phyloP scores from a whole-genome alignment of 352 stramenopile species.

The Pythium vanterpoolii region DNA sequence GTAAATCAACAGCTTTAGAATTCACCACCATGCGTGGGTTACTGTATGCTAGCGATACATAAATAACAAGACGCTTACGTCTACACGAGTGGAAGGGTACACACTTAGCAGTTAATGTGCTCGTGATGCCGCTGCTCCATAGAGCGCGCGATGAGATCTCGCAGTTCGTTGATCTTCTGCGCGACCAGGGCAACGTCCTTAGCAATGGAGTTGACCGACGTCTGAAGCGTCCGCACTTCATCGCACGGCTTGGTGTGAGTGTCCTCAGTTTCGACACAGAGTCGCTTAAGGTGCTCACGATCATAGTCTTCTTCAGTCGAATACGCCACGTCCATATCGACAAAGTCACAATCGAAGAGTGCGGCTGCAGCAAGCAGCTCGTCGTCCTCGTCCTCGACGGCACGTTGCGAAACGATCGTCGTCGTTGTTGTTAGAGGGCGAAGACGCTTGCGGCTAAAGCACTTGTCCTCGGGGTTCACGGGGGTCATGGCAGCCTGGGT shows the following conservation, averaged over 20 bases:
- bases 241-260: slow-evolving; percentile 22
- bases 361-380: neutral
- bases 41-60: neutral
- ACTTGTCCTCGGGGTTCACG: slow-evolving; percentile 19
- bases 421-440: neutral
- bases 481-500: slow-evolving; percentile 9
- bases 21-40: neutral
- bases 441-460: slow-evolving; percentile 21
- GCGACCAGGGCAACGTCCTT: slow-evolving; percentile 41
- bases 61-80: neutral
- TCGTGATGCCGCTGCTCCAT: slow-evolving; percentile 24
- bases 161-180: slow-evolving; percentile 40
- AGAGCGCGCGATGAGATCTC: slow-evolving; percentile 37
- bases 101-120: neutral
- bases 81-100: neutral
- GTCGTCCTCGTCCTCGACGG: neutral
- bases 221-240: slow-evolving; percentile 39
- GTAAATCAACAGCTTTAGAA: neutral
- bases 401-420: neutral
- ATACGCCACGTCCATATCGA: neutral
- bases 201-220: slow-evolving; percentile 21
- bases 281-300: slow-evolving; percentile 24
- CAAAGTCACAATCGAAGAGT: slow-evolving; percentile 1
- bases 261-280: slow-evolving; percentile 26
- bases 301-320: neutral